Evolutionary conservation across 805 yeast genomes (phyloP).

Genomic region (Candida fluviatilis): DNA sequence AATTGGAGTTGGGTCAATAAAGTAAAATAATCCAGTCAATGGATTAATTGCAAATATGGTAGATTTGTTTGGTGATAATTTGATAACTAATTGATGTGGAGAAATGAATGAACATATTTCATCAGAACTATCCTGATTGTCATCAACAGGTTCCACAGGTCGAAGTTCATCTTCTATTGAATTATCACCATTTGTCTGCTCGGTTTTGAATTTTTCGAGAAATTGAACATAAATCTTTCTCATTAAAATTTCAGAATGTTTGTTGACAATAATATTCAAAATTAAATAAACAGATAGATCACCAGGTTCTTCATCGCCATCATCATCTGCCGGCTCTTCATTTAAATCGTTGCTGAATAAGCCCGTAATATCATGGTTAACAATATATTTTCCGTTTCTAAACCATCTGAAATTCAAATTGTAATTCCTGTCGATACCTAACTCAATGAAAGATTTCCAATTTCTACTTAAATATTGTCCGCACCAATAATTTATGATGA

Average conservation of each 20-base stretch:
- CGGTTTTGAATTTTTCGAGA: constrained; percentile 7
- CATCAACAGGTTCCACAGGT: neutral
- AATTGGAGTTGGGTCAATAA: constrained; percentile 35
- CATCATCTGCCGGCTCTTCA: constrained; percentile 6
- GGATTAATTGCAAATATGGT: constrained; percentile 38
- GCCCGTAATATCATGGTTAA: constrained; percentile 13
- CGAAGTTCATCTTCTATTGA: neutral
- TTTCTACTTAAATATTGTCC: constrained; percentile 40
- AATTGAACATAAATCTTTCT: constrained; percentile 16
- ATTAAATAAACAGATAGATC: constrained; percentile 34
- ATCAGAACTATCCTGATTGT: constrained; percentile 6
- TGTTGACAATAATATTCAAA: constrained; percentile 32
- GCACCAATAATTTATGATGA: constrained; percentile 63
- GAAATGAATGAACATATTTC: constrained; percentile 14
- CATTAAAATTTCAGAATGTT: constrained; percentile 34
- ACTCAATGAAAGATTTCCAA: constrained; percentile 53
- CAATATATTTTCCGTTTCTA: constrained; percentile 46
- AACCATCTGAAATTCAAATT: constrained; percentile 59
- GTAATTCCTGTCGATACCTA: constrained; percentile 50
- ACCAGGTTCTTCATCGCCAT: constrained; percentile 18
- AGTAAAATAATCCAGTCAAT: constrained; percentile 37
- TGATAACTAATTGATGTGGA: constrained; percentile 32
- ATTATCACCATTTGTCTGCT: neutral
- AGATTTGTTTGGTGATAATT: constrained; percentile 27
- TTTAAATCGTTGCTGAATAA: constrained; percentile 5